Conservation (phyloP, 225 moss, liverwort and hornwort genomes). For the Pseudisothecium myosuroides region DNA sequence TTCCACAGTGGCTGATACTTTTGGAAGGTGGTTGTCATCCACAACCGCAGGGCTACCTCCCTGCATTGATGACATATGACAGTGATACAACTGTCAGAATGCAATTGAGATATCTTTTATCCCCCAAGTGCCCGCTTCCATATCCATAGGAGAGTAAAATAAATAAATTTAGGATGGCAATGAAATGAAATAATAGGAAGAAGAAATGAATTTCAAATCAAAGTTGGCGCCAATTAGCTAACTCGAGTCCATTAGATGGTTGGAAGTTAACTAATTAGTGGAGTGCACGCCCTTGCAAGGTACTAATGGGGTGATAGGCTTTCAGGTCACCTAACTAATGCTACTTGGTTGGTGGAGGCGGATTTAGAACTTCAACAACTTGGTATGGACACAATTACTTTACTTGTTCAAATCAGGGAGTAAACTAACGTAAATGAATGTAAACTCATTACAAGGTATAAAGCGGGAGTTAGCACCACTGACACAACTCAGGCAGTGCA, state of each 20-base stretch:
- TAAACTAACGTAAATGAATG: background rate
- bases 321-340: background rate
- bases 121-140: background rate
- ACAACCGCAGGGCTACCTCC: slow-evolving; percentile 8
- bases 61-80: slow-evolving; percentile 8
- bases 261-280: background rate
- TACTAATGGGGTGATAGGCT: background rate
- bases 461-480: background rate
- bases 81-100: background rate
- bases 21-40: slow-evolving; percentile 24
- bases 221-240: background rate
- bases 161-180: background rate
- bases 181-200: background rate
- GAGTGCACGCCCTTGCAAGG: background rate
- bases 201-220: background rate
- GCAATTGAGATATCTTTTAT: background rate
- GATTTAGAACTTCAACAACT: background rate
- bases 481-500: background rate
- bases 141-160: background rate
- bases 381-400: background rate
- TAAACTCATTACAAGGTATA: background rate
- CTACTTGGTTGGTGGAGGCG: background rate
- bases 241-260: background rate
- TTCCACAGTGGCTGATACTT: slow-evolving; percentile 22
- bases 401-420: background rate